phyloP scores from a whole-genome alignment of 83 land plant genomes.

The Picea engelmannii region DNA sequence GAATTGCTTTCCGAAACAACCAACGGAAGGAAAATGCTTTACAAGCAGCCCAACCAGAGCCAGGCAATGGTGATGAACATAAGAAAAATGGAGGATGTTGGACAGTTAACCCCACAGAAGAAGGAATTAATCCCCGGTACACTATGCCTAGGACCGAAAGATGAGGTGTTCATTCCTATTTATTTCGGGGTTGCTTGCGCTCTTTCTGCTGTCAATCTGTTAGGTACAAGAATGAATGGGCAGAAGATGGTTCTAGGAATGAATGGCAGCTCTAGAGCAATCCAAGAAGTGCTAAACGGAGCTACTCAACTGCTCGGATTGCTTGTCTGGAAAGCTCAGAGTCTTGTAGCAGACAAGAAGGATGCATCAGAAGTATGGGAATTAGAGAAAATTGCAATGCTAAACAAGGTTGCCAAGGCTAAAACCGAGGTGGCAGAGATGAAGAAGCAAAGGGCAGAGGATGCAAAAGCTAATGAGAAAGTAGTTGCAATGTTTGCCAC shows the following conservation, averaged over 20 bases:
- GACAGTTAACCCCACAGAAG: constrained; percentile 14
- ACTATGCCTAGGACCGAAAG: constrained; percentile 25
- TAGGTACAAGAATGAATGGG: constrained; percentile 2
- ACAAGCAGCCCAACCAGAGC: neutral
- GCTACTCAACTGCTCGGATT: constrained; percentile 46
- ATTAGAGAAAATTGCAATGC: constrained; percentile 15
- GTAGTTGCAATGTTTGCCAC: constrained; percentile 68
- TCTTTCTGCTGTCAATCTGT: constrained; percentile 32
- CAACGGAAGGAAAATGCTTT: neutral
- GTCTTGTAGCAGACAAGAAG: neutral
- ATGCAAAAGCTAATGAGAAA: constrained; percentile 76
- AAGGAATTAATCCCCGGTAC: constrained; percentile 23
- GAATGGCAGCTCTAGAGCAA: constrained; percentile 34
- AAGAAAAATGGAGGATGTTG: neutral
- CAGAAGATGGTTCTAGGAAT: neutral
- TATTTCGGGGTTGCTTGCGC: constrained; percentile 65
- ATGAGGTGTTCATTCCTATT: constrained; percentile 38
- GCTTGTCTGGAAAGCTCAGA: constrained; percentile 45
- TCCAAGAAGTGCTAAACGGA: neutral
- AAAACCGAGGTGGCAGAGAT: constrained; percentile 46
- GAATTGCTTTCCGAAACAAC: too few species aligned
- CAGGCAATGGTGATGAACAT: neutral
- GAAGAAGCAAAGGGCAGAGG: constrained; percentile 57
- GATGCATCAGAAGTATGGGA: constrained; percentile 8
- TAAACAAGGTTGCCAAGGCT: constrained; percentile 33